These are phyloP conservation scores for Dissophora globulifera DNA, from an alignment of 192 early-diverging fungal genomes.

Conservation along the genomic window DNA sequence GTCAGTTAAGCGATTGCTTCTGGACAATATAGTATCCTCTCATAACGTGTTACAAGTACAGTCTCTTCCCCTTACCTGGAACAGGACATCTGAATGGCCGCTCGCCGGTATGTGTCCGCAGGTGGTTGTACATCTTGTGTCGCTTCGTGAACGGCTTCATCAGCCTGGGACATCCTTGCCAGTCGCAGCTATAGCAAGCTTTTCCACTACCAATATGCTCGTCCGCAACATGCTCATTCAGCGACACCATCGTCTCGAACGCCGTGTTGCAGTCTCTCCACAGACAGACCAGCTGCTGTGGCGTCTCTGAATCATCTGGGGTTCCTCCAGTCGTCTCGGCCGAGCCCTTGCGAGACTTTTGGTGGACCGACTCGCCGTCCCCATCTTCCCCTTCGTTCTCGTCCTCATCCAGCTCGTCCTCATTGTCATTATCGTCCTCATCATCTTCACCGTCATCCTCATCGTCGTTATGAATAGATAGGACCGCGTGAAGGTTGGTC, in stretches of 20 bases:
- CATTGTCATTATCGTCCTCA: slow-evolving; percentile 33
- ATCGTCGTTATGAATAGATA: slow-evolving; percentile 6
- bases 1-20: too few species aligned
- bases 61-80: slow-evolving; percentile 37
- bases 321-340: slow-evolving; percentile 7
- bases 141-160: slow-evolving; percentile 72
- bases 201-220: slow-evolving; percentile 69
- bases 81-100: slow-evolving; percentile 72
- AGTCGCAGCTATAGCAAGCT: slow-evolving; percentile 60
- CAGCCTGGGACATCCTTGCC: slow-evolving; percentile 57
- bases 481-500: slow-evolving; percentile 44
- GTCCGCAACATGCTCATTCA: slow-evolving; percentile 64
- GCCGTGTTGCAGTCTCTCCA: slow-evolving; percentile 60
- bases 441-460: slow-evolving; percentile 40
- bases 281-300: slow-evolving; percentile 58
- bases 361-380: not conserved
- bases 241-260: slow-evolving; percentile 46
- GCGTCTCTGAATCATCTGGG: slow-evolving; percentile 21
- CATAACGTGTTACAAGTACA: not conserved
- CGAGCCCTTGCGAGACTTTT: slow-evolving; percentile 41
- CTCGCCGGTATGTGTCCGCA: slow-evolving; percentile 82
- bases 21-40: too few species aligned
- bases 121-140: slow-evolving; percentile 77
- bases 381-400: slow-evolving; percentile 47
- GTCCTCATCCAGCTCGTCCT: slow-evolving; percentile 37